phyloP scores from a whole-genome alignment of 1,284 basidiomycete species.

The Irpex sp. region DNA sequence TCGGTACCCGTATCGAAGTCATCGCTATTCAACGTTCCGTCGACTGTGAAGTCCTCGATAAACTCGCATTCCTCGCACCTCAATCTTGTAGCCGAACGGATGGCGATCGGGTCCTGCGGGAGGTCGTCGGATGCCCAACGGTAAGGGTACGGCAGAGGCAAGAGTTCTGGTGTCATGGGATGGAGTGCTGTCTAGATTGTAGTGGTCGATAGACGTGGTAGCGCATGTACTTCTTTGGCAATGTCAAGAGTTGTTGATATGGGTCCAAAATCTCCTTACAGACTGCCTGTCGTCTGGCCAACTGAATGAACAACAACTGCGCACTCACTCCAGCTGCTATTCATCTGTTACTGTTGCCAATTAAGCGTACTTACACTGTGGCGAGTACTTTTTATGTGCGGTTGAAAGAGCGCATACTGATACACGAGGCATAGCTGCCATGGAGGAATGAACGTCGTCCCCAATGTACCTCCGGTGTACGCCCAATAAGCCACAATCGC shows the following conservation, averaged over 20 bases:
- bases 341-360: too few relatives aligned
- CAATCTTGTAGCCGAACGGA: background rate
- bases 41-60: background rate
- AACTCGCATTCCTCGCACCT: background rate
- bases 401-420: too few relatives aligned
- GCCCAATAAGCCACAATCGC: too few relatives aligned
- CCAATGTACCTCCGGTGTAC: too few relatives aligned
- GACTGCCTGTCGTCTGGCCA: background rate
- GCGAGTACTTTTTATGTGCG: too few relatives aligned
- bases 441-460: too few relatives aligned
- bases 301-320: too few relatives aligned
- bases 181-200: background rate
- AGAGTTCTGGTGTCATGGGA: background rate
- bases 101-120: background rate
- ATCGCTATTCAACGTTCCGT: background rate
- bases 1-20: slow-evolving; percentile 4
- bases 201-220: background rate
- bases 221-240: slow-evolving; percentile 5
- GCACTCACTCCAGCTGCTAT: too few relatives aligned
- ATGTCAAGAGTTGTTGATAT: slow-evolving; percentile 9
- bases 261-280: background rate
- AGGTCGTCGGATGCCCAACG: background rate
- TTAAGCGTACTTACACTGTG: too few relatives aligned
- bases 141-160: background rate
- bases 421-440: too few relatives aligned